Conservation (phyloP, 192 early-diverging fungal species). For the Umbelopsis ramanniana region DNA sequence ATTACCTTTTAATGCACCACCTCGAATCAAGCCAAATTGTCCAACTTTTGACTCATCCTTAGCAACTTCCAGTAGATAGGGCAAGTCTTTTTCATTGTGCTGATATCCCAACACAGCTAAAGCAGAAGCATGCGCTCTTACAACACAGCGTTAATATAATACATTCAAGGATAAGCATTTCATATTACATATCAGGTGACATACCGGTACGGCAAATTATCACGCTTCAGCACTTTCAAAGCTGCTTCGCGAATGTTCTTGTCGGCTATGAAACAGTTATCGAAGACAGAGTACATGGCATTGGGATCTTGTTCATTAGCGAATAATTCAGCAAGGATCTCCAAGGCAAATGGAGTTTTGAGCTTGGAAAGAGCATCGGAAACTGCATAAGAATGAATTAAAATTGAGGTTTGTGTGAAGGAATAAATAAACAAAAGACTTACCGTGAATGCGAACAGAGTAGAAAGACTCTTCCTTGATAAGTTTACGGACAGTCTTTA, state of each 20-base stretch:
- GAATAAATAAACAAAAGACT: not conserved
- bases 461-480: conserved; percentile 41
- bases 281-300: conserved; percentile 31
- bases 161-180: not conserved
- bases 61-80: conserved; percentile 42
- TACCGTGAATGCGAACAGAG: conserved; percentile 43
- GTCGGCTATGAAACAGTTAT: conserved; percentile 29
- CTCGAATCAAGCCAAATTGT: conserved; percentile 39
- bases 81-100: conserved; percentile 47
- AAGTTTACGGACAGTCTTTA: conserved; percentile 42
- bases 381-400: conserved; percentile 7
- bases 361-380: conserved; percentile 42
- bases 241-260: conserved; percentile 41
- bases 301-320: conserved; percentile 44
- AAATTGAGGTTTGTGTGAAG: not conserved
- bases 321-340: conserved; percentile 44
- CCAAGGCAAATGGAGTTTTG: conserved; percentile 37
- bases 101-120: conserved; percentile 46
- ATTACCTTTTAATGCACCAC: conserved; percentile 46
- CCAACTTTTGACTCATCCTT: conserved; percentile 42
- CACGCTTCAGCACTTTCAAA: conserved; percentile 31
- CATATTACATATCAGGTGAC: not conserved
- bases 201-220: conserved; percentile 26
- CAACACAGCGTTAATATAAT: not conserved
- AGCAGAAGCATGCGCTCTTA: conserved; percentile 33